Base-by-base conservation (phyloP, 352 stramenopile species). In the Globisporangium barbulae region DNA sequence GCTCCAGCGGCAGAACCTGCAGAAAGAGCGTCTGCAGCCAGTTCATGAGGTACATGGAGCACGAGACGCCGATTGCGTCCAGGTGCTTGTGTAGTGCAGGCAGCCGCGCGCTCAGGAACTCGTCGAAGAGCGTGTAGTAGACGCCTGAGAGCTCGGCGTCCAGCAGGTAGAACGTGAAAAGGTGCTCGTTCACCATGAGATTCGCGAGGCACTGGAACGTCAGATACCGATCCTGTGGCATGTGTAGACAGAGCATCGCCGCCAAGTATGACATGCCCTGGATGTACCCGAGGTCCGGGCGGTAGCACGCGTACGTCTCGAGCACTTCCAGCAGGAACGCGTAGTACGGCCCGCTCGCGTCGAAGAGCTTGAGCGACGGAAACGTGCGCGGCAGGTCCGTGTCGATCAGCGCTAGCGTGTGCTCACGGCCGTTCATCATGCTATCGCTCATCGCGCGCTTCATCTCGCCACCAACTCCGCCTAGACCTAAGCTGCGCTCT, bases 211-310 rank as follows among this genome's bases (percentile, higher is more conserved):
- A 95, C 63, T 96, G 87, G 70, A 96, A 96, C 3, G 81, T 73
- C 60, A 93, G 56, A 47, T 85, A 94, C 21, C 83, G 77, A 60
- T 95, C 83, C 59, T 88, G 78, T 0, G 86, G 83, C 76, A 96
- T 94, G 70, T 95, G 85, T 10, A 97, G 66, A 63, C 85, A 94
- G 22, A 97, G 52, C 68, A 96, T 76, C 12, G 89, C 89, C 0
- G 88, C 86, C 17, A 97, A 65, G 57, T 97, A 97, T 53, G 82
- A 93, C 88, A 97, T 96, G 30, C 89, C 89, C 56, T 97, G 89
- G 53, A 96, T 93, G 55, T 97, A 97, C 0, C 89, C 89, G 28
- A 96, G 66, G 44, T 97, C 89, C 5, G 89, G 89, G 3, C 89
- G 83, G 57, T 94, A 95, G 61, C 83, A 93, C 6, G 85, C 85